phyloP scores from a whole-genome alignment of 768 basidiomycete genomes.

The Naganishia vishniacii region DNA sequence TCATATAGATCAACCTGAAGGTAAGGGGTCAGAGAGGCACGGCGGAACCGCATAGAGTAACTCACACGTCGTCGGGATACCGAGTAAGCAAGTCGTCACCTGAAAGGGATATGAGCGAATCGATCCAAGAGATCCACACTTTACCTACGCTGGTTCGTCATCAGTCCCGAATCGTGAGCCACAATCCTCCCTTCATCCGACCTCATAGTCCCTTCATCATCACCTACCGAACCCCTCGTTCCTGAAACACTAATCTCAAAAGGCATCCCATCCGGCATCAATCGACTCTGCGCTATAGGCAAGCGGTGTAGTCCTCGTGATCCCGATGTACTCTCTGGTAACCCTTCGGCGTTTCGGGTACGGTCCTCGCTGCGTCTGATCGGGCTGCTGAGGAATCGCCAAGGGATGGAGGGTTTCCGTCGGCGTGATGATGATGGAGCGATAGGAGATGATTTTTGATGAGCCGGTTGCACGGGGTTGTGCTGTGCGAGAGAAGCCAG shows the following conservation, averaged over 20 bases:
- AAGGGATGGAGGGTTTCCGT: not conserved
- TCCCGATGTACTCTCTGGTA: not conserved
- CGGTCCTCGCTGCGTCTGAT: conserved; percentile 6
- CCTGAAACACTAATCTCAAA: not conserved
- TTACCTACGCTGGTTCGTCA: conserved; percentile 6
- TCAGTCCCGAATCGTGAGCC: conserved; percentile 11
- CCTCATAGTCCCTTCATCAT: not conserved
- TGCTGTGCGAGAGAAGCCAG: not conserved
- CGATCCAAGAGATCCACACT: not conserved
- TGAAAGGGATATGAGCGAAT: not conserved
- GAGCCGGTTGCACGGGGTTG: not conserved
- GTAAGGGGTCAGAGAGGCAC: not conserved
- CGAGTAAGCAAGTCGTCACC: conserved; percentile 14
- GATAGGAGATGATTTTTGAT: not conserved
- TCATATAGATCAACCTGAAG: conserved; percentile 8
- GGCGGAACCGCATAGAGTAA: not conserved
- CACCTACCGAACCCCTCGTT: not conserved
- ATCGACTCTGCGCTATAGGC: not conserved
- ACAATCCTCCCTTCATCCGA: conserved; percentile 14
- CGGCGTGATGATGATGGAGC: not conserved
- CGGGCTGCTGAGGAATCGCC: conserved; percentile 19
- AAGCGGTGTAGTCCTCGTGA: not conserved
- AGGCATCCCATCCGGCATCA: conserved; percentile 7
- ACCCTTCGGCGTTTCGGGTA: not conserved
- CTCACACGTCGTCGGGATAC: conserved; percentile 11